phyloP scores from a whole-genome alignment of 345 rosid species.

The Eutrema heterophyllum region DNA sequence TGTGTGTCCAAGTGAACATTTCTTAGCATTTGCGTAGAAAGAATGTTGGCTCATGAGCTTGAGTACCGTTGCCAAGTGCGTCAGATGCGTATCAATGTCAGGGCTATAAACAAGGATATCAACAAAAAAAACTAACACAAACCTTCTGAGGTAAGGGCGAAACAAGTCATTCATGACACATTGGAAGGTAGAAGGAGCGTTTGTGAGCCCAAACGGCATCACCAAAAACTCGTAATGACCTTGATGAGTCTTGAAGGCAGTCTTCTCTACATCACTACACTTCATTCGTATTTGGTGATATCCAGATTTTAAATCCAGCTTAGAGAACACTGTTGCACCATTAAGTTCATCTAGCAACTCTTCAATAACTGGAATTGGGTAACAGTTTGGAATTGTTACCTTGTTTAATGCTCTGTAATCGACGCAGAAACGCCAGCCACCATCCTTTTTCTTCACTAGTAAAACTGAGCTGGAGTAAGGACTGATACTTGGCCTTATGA shows the following conservation, averaged over 20 bases:
- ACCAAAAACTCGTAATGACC: no score
- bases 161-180: background rate
- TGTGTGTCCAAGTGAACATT: background rate
- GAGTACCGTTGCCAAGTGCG: background rate
- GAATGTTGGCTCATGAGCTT: background rate
- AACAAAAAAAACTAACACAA: background rate
- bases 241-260: no score
- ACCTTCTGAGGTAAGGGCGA: background rate
- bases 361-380: background rate
- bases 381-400: fast-evolving
- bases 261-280: no score
- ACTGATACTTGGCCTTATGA: no score
- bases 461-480: no score
- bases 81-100: no score
- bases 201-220: no score
- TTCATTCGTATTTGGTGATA: background rate
- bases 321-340: background rate
- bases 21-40: background rate
- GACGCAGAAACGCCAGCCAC: background rate
- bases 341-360: background rate
- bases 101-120: background rate
- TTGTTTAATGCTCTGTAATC: background rate
- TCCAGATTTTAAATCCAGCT: background rate
- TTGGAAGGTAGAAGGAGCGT: no score
- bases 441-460: background rate